These are phyloP conservation scores for Wickerhamiella siamensis DNA, from an alignment of 805 yeast species.

Conservation along the genomic window DNA sequence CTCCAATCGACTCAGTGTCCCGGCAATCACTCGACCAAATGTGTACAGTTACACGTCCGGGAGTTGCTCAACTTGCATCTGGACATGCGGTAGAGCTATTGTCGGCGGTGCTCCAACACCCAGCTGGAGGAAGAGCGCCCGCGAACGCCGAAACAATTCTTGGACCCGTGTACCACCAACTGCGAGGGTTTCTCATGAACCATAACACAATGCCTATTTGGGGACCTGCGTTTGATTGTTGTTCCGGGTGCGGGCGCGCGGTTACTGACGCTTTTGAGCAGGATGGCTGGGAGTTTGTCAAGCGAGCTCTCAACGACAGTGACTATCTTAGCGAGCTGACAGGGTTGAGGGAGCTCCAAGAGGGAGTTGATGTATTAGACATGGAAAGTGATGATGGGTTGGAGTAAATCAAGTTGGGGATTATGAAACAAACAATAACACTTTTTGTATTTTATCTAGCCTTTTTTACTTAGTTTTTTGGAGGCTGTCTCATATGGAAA, in stretches of 20 bases:
- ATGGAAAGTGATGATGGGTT: slow-evolving; percentile 9
- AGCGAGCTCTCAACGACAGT: slow-evolving; percentile 49
- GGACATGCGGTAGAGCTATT: slow-evolving; percentile 74
- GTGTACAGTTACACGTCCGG: slow-evolving; percentile 98
- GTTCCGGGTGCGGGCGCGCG: slow-evolving; percentile 71
- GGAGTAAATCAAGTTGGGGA: not conserved
- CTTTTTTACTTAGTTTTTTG: too few relatives aligned
- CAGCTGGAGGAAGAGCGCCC: slow-evolving; percentile 33
- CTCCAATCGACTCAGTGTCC: slow-evolving; percentile 77
- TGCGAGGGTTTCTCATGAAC: slow-evolving; percentile 67
- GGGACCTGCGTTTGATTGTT: slow-evolving; percentile 59
- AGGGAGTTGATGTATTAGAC: slow-evolving; percentile 48
- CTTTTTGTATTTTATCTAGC: too few relatives aligned
- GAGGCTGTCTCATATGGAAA: too few relatives aligned
- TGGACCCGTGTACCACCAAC: slow-evolving; percentile 77
- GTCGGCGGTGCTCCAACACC: slow-evolving; percentile 60
- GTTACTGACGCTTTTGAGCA: slow-evolving; percentile 39
- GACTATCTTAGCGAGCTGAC: slow-evolving; percentile 59
- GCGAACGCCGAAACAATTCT: slow-evolving; percentile 31
- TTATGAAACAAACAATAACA: too few relatives aligned
- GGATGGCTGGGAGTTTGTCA: slow-evolving; percentile 72
- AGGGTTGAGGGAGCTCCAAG: slow-evolving; percentile 64
- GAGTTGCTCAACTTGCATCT: slow-evolving; percentile 80
- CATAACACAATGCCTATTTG: slow-evolving; percentile 49
- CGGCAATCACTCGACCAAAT: slow-evolving; percentile 90